Evolutionary conservation across 306 rosid species (phyloP), one percentile per base, ranked within the genome.

Genomic region (Cucurbita pepo): DNA sequence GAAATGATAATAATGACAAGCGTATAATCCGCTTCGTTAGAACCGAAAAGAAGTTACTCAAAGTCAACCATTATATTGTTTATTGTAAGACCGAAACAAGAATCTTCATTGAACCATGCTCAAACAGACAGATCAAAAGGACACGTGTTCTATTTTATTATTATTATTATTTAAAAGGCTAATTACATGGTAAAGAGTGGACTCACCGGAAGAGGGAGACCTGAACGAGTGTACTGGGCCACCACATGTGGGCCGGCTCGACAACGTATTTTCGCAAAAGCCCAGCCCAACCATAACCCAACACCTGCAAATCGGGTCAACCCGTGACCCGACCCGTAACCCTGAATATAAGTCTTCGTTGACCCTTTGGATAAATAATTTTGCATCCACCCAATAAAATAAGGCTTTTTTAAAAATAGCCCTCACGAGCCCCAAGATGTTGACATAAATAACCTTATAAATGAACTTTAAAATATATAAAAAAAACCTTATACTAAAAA

Each of bases 241-340:
- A 92, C 97, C 97, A 92, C 97, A 92, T 89, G 50, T 92, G 89
- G 22, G 95, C 96, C 0, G 97, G 96, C 71, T 92, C 97, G 41
- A 92, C 96, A 61, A 89, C 90, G n/a, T 92, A 92, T 71, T 88
- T 89, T 70, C 97, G 85, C 7, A 89, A 50, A 9, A 92, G 70
- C 40, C 97, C 95, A 5, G 97, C 97, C 92, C 97, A 92, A 0
- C 97, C 96, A 2, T 92, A 89, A 18, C 96, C 96, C 15, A 92
- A 62, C 1, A 92, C 90, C 97, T 91, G 55, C 56, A 59, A 61
- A 40, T 18, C 13, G 66, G 43, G 45, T 18, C 51, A 40, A 63
- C 50, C 25, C 34, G n/a, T 0, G 9, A 43, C n/a, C 51, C 50
- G 51, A 18, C 71, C 9, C 53, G 11, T 10, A 3, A 16, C 16